A percentile compares a stretch with the other conserved stretches of the same genome.
Evolutionary conservation across 768 basidiomycete genomes (phyloP).

Genomic region (Panaeolus papilionaceus): DNA sequence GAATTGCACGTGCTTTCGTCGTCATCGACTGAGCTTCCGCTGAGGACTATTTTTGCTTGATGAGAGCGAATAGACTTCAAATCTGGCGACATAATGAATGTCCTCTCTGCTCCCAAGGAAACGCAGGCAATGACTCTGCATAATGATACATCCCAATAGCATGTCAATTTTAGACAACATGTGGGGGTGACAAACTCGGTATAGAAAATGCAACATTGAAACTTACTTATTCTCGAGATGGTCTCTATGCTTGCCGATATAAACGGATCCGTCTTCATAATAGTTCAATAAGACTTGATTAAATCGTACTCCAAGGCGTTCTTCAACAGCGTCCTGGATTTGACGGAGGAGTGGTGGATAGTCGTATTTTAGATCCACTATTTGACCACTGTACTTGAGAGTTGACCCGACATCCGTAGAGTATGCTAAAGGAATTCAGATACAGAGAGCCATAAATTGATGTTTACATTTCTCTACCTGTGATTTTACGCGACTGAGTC

Average conservation of each 20-base stretch:
- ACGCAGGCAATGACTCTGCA: constrained; percentile 38
- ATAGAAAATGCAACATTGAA: not conserved
- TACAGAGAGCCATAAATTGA: constrained; percentile 1
- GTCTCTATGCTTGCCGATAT: constrained; percentile 40
- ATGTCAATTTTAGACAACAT: constrained; percentile 34
- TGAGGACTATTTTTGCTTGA: not conserved
- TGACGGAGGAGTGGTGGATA: constrained; percentile 35
- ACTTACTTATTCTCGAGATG: constrained; percentile 34
- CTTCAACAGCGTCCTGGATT: constrained; percentile 38
- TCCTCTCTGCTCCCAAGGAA: constrained; percentile 36
- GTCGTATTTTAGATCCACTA: constrained; percentile 35
- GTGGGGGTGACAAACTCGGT: constrained; percentile 23
- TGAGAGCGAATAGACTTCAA: constrained; percentile 8
- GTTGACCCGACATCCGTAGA: constrained; percentile 32
- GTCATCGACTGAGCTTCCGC: constrained; percentile 1
- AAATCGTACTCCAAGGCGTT: constrained; percentile 34
- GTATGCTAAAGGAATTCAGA: constrained; percentile 28
- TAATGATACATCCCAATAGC: constrained; percentile 18
- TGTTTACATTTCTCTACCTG: constrained; percentile 24
- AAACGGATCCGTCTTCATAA: constrained; percentile 37
- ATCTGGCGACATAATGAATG: constrained; percentile 37
- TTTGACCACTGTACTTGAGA: constrained; percentile 39
- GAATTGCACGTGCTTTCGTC: not conserved
- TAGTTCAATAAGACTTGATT: constrained; percentile 40
- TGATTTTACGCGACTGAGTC: constrained; percentile 38